Percentiles rank a stretch among this genome's conserved stretches.
phyloP scores from a whole-genome alignment of 805 yeast species.

The Candida nemodendra region DNA sequence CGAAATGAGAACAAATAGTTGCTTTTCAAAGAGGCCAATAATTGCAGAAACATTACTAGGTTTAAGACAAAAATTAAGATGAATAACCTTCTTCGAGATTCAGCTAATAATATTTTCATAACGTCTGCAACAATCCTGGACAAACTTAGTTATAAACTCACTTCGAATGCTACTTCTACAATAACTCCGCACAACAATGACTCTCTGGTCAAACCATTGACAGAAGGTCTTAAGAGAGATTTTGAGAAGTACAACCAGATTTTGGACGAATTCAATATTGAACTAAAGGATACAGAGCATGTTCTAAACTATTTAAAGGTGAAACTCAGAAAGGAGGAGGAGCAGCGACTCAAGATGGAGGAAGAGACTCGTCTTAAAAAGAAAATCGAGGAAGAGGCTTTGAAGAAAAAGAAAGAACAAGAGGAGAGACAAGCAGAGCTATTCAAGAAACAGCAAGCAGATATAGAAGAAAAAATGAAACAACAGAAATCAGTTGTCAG shows the following conservation, averaged over 20 bases:
- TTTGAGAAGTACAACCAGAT: slow-evolving; percentile 29
- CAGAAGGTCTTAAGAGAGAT: slow-evolving; percentile 25
- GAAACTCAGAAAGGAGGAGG: slow-evolving; percentile 29
- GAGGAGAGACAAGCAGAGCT: slow-evolving; percentile 17
- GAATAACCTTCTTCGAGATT: slow-evolving; percentile 29
- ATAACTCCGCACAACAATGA: slow-evolving; percentile 31
- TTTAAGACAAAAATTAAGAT: slow-evolving; percentile 10
- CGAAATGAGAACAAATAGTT: too few species aligned
- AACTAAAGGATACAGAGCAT: slow-evolving; percentile 29
- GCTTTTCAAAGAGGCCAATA: too few species aligned
- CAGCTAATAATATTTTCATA: slow-evolving; percentile 33
- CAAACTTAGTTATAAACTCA: slow-evolving; percentile 27
- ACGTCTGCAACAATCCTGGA: slow-evolving; percentile 35
- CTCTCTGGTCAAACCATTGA: slow-evolving; percentile 25
- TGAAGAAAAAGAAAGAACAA: slow-evolving; percentile 15
- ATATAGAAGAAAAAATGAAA: slow-evolving; percentile 7
- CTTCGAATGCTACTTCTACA: slow-evolving; percentile 24
- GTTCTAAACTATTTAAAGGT: slow-evolving; percentile 27
- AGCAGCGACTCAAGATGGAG: slow-evolving; percentile 18
- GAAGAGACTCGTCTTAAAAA: slow-evolving; percentile 22
- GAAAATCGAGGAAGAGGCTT: slow-evolving; percentile 21
- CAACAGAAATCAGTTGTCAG: slow-evolving; percentile 7
- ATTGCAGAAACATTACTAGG: too few species aligned
- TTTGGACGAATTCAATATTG: slow-evolving; percentile 28
- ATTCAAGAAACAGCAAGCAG: slow-evolving; percentile 15